Evolutionary conservation across 306 rosid genomes (phyloP).

Genomic region (Corylus americana): DNA sequence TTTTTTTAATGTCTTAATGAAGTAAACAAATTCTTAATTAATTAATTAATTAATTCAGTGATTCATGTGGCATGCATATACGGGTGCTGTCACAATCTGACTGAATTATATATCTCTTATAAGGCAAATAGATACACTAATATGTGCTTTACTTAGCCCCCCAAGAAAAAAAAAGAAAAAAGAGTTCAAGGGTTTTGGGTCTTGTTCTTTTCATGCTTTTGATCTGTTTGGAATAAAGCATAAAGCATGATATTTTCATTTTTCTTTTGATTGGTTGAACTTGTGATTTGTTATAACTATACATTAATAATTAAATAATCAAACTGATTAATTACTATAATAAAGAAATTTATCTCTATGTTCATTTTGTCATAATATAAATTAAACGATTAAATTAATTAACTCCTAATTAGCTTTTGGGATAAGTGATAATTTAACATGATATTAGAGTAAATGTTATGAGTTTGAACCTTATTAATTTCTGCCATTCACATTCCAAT

Average conservation of each 20-base stretch:
- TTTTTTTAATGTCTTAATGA: neutral
- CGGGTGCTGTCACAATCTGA: neutral
- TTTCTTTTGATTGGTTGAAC: neutral
- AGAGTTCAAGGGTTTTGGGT: constrained; percentile 20
- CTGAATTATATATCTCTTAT: neutral
- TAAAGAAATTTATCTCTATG: no score
- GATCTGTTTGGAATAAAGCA: constrained; percentile 10
- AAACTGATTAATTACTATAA: no score
- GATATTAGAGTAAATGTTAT: no score
- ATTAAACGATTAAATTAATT: no score
- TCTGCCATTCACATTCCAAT: no score
- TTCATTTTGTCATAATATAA: no score
- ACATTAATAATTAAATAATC: no score
- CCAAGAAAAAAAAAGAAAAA: neutral
- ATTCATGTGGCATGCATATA: neutral
- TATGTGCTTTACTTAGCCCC: neutral
- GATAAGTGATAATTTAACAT: no score
- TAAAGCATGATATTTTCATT: neutral
- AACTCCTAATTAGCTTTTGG: no score
- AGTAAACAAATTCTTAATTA: neutral
- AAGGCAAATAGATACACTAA: neutral
- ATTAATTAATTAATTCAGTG: neutral
- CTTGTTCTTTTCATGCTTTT: constrained; percentile 10
- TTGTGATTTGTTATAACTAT: neutral
- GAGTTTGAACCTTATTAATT: no score